These are phyloP conservation scores for Aspergillus chevalieri DNA, from an alignment of 2,329 filamentous ascomycete species.

Conservation along the genomic window DNA sequence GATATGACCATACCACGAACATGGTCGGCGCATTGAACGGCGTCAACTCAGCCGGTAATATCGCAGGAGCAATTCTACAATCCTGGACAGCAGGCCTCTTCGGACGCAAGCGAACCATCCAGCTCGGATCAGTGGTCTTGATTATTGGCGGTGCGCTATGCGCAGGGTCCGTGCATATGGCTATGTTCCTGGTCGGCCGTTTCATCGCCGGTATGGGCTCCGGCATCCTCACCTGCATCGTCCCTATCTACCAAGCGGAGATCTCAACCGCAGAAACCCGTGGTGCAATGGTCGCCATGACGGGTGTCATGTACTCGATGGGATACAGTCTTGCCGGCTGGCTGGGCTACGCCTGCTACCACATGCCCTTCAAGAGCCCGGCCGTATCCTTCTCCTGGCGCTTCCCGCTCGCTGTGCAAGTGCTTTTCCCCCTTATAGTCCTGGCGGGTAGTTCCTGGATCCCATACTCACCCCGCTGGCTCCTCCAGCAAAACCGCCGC, in stretches of 20 bases:
- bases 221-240: conserved; percentile 65
- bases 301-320: conserved; percentile 38
- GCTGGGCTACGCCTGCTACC: conserved; percentile 39
- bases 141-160: conserved; percentile 38
- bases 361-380: conserved; percentile 25
- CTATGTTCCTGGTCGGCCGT: conserved; percentile 55
- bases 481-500: conserved; percentile 37
- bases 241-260: conserved; percentile 59
- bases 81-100: conserved; percentile 36
- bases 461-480: conserved; percentile 41
- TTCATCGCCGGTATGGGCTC: conserved; percentile 65
- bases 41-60: conserved; percentile 39
- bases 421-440: conserved; percentile 35
- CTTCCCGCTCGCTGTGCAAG: conserved; percentile 42
- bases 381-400: conserved; percentile 39
- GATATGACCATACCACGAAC: conserved; percentile 38
- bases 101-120: conserved; percentile 27
- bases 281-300: conserved; percentile 37
- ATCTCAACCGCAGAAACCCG: conserved; percentile 34
- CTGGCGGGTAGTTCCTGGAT: conserved; percentile 34
- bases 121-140: conserved; percentile 23
- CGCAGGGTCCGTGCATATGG: conserved; percentile 29
- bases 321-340: conserved; percentile 37
- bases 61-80: conserved; percentile 31
- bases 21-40: conserved; percentile 43